Evolutionary conservation across 306 rosid species (phyloP).

Genomic region (Trichosanthes truncata): DNA sequence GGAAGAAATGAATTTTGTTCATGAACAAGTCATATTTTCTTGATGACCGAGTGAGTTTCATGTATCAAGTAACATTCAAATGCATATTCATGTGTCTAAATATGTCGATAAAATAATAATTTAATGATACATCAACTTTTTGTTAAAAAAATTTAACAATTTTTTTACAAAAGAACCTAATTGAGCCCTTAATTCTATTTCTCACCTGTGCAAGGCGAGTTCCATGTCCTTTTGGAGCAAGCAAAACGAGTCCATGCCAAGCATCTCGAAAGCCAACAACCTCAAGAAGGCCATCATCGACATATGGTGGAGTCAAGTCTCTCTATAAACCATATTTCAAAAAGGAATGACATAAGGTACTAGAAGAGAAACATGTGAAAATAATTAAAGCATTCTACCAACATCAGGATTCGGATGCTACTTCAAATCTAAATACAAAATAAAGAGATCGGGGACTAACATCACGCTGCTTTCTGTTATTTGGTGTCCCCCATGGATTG

Average conservation of each 20-base stretch:
- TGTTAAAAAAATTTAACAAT: no score
- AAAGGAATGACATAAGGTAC: background rate
- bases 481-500: conserved; percentile 92
- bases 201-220: conserved; percentile 96
- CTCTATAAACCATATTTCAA: conserved; percentile 35
- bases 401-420: conserved; percentile 9
- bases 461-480: conserved; percentile 28
- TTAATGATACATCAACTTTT: no score
- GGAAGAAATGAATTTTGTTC: no score
- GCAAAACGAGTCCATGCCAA: conserved; percentile 93
- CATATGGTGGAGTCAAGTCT: conserved; percentile 68
- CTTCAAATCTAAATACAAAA: conserved; percentile 1
- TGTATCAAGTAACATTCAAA: no score
- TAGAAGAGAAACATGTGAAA: background rate
- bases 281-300: conserved; percentile 86
- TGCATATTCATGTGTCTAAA: no score
- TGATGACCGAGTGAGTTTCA: no score
- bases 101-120: no score
- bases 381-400: background rate
- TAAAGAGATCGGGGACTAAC: conserved; percentile 24
- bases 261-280: conserved; percentile 92
- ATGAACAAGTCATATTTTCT: no score
- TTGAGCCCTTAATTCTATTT: background rate
- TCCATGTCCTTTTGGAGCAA: conserved; percentile 94
- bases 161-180: background rate